A percentile compares a stretch with the other conserved stretches of the same genome.
Evolutionary conservation across 2,329 filamentous ascomycete species (phyloP).

Genomic region (Cryphonectria carpinicola): DNA sequence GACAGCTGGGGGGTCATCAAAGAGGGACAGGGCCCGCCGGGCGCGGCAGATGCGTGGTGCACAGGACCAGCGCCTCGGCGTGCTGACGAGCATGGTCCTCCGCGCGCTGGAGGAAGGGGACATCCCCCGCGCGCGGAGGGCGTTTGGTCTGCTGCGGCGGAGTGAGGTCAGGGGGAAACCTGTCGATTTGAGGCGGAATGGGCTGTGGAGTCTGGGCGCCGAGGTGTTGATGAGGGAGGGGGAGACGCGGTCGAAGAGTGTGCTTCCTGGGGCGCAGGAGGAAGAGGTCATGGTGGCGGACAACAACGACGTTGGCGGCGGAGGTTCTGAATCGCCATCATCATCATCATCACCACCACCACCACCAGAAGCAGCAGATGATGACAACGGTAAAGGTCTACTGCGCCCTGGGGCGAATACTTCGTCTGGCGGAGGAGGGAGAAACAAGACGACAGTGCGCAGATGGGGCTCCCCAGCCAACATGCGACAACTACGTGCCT

Average conservation of each 20-base stretch:
- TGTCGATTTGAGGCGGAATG: slow-evolving; percentile 70
- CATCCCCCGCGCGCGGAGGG: slow-evolving; percentile 71
- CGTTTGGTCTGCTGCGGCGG: slow-evolving; percentile 75
- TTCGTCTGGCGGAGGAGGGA: slow-evolving; percentile 24
- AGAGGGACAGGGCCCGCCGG: slow-evolving; percentile 38
- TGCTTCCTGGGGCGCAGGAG: not conserved
- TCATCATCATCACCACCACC: not conserved
- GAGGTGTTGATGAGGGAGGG: slow-evolving; percentile 76
- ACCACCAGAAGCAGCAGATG: not conserved
- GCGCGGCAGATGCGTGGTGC: slow-evolving; percentile 34
- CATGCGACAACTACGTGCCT: slow-evolving; percentile 53
- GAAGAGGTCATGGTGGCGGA: not conserved
- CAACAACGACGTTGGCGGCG: slow-evolving; percentile 26
- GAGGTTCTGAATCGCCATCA: not conserved
- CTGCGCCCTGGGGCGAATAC: not conserved
- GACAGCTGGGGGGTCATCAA: not conserved
- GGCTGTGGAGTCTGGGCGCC: slow-evolving; percentile 81
- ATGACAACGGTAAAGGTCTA: slow-evolving; percentile 17
- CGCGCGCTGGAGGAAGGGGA: slow-evolving; percentile 73
- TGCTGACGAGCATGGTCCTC: slow-evolving; percentile 72
- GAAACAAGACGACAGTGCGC: slow-evolving; percentile 20
- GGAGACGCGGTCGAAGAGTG: slow-evolving; percentile 34
- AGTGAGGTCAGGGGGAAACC: slow-evolving; percentile 51
- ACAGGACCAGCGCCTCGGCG: slow-evolving; percentile 60
- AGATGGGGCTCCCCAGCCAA: slow-evolving; percentile 53